Conservation (phyloP, 73 alveolate genomes). For the Paraurostyla sp. region DNA sequence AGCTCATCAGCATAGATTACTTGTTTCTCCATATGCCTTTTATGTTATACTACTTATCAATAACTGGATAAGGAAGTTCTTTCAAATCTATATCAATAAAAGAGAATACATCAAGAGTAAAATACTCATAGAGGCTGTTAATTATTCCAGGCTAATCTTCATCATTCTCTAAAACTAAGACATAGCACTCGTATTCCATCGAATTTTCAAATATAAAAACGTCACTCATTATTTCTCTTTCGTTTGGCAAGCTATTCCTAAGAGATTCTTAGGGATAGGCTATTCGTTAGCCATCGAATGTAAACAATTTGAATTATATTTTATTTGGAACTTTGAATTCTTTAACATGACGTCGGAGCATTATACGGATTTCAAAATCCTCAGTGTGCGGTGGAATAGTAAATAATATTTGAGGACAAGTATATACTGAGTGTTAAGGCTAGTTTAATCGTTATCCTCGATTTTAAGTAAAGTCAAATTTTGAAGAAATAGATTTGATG, state of each 20-base stretch:
- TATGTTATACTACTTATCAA: background rate
- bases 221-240: slow-evolving; percentile 75
- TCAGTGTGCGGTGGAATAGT: slow-evolving; percentile 80
- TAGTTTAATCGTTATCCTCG: background rate
- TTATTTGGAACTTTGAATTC: slow-evolving; percentile 19
- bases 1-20: background rate
- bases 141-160: slow-evolving; percentile 43
- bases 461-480: slow-evolving; percentile 39
- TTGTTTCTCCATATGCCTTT: slow-evolving; percentile 44
- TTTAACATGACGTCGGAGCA: slow-evolving; percentile 68
- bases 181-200: slow-evolving; percentile 68
- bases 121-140: slow-evolving; percentile 30
- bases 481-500: slow-evolving; percentile 60
- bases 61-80: slow-evolving; percentile 54
- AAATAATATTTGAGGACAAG: slow-evolving; percentile 69
- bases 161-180: slow-evolving; percentile 59
- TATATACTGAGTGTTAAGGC: slow-evolving; percentile 45
- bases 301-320: slow-evolving; percentile 62
- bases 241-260: slow-evolving; percentile 49
- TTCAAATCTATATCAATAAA: slow-evolving; percentile 73
- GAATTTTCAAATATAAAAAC: slow-evolving; percentile 76
- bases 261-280: slow-evolving; percentile 69
- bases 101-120: slow-evolving; percentile 70
- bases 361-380: slow-evolving; percentile 76
- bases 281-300: slow-evolving; percentile 74